phyloP scores from a whole-genome alignment of 202 grass and related monocot species.

The Elaeis oleifera region DNA sequence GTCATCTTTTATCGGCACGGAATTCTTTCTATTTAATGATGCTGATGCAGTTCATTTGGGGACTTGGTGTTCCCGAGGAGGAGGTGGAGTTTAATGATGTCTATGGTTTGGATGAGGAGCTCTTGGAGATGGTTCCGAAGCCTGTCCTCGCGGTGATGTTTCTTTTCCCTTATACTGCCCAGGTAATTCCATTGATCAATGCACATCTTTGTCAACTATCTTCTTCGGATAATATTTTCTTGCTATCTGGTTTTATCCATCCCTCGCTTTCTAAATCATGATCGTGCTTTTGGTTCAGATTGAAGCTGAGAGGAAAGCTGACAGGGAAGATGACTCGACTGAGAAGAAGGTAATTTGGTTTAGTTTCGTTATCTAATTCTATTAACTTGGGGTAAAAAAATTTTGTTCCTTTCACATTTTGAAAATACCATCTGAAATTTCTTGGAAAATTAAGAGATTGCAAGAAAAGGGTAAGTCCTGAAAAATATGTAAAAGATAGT shows the following conservation, averaged over 20 bases:
- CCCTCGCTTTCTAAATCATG: neutral
- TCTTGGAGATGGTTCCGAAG: slow-evolving; percentile 70
- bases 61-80: slow-evolving; percentile 48
- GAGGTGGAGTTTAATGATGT: slow-evolving; percentile 72
- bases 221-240: neutral
- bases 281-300: neutral
- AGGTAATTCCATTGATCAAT: slow-evolving; percentile 26
- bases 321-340: neutral
- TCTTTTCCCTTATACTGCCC: slow-evolving; percentile 44
- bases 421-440: too few species aligned
- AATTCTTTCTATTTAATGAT: neutral
- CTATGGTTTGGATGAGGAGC: slow-evolving; percentile 71
- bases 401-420: neutral
- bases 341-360: slow-evolving; percentile 6
- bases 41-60: slow-evolving; percentile 55
- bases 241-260: too few species aligned
- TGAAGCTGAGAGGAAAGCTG: slow-evolving; percentile 10
- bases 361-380: too few species aligned
- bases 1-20: neutral
- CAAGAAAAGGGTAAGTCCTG: too few species aligned
- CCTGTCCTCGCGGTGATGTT: slow-evolving; percentile 70
- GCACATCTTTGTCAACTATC: neutral
- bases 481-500: too few species aligned
- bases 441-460: too few species aligned
- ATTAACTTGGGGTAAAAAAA: too few species aligned